Conservation (phyloP, 441 rosid genomes). For the Pelargonium myrrhifolium region DNA sequence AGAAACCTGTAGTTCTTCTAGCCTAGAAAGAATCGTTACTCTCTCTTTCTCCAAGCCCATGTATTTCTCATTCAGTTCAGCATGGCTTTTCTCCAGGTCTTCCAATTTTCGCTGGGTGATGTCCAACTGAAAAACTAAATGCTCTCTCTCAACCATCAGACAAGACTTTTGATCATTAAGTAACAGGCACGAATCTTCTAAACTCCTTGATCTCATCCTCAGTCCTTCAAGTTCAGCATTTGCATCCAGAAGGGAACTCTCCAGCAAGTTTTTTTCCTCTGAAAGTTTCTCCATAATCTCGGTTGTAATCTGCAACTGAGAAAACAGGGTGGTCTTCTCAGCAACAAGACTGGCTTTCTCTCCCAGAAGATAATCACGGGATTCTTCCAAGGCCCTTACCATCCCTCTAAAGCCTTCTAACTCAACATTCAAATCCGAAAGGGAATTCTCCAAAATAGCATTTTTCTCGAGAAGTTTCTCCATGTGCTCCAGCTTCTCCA, state of each 20-base stretch:
- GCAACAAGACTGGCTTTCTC: conserved; percentile 58
- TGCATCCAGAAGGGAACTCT: conserved; percentile 57
- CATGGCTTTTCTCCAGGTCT: conserved; percentile 39
- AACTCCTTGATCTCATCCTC: conserved; percentile 41
- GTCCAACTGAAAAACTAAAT: conserved; percentile 49
- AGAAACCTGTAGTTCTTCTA: conserved; percentile 40
- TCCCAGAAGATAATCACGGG: conserved; percentile 40
- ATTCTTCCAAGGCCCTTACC: conserved; percentile 57
- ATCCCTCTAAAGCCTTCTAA: conserved; percentile 57
- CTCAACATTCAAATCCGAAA: conserved; percentile 74
- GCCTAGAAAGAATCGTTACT: conserved; percentile 40
- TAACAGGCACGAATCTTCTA: conserved; percentile 49
- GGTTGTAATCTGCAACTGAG: conserved; percentile 47
- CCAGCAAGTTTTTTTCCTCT: conserved; percentile 55
- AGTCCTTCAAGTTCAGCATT: conserved; percentile 60
- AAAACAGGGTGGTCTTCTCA: conserved; percentile 47
- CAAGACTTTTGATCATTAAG: conserved; percentile 57
- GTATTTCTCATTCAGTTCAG: conserved; percentile 39
- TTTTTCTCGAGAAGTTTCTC: conserved; percentile 70
- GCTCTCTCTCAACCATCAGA: conserved; percentile 40
- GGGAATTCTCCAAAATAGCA: conserved; percentile 63
- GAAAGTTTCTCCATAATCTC: conserved; percentile 50
- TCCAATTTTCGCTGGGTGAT: conserved; percentile 37
- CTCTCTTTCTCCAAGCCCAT: conserved; percentile 49
- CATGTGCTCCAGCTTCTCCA: conserved; percentile 58